Percentiles rank a stretch among this genome's conserved stretches.
Conservation (phyloP, 495 filamentous ascomycete species). For the Amniculicola lignicola region DNA sequence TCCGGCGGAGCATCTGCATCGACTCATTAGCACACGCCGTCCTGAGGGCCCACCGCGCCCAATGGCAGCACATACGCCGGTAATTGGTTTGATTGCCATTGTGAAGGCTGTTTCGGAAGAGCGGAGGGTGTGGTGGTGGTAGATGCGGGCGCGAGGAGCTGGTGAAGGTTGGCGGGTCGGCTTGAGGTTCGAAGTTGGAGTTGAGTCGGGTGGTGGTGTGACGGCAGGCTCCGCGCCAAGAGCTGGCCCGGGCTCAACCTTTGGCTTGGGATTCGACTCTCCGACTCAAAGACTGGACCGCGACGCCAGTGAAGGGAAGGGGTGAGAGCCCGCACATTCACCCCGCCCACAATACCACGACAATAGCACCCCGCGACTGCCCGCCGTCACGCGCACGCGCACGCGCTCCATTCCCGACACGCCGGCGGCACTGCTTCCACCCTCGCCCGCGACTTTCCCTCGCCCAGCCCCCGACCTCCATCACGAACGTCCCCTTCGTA, state of each 20-base stretch:
- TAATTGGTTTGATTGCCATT: constrained; percentile 55
- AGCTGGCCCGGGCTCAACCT: background rate
- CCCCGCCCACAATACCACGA: background rate
- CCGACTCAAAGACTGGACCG: background rate
- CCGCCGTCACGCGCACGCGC: background rate
- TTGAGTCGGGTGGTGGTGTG: constrained; percentile 1
- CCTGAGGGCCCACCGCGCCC: constrained; percentile 12
- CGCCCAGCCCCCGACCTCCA: background rate
- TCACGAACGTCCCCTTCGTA: background rate
- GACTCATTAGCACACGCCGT: constrained; percentile 36
- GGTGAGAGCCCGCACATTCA: too few relatives aligned
- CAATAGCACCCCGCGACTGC: background rate
- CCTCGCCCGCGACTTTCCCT: background rate
- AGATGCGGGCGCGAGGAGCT: constrained; percentile 16
- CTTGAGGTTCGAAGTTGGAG: constrained; percentile 2
- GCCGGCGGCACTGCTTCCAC: background rate
- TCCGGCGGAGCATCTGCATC: constrained; percentile 65
- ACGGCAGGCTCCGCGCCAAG: constrained; percentile 6
- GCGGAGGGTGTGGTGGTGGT: constrained; percentile 17
- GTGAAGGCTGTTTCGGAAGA: constrained; percentile 1
- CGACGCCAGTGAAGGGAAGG: too few relatives aligned
- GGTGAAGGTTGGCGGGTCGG: constrained; percentile 18
- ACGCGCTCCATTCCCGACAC: background rate
- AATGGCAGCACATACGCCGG: constrained; percentile 48
- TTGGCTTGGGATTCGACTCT: background rate